These are phyloP conservation scores for Nigrospora oryzae DNA, from an alignment of 2,329 filamentous ascomycete genomes.

Conservation along the genomic window DNA sequence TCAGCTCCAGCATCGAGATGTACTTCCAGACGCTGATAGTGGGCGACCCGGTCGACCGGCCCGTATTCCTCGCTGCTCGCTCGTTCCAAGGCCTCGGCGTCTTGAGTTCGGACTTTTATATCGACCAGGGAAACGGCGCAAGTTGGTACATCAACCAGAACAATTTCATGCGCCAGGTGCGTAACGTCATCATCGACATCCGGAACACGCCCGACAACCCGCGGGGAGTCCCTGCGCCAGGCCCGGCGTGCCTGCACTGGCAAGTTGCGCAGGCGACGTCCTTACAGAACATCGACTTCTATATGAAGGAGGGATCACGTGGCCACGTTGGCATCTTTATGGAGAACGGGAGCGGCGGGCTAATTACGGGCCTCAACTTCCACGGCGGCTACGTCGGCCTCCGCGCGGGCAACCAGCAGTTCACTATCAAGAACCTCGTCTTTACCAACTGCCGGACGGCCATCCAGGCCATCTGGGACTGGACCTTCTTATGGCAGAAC, in stretches of 20 bases:
- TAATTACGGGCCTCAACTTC: conserved; percentile 43
- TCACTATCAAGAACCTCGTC: conserved; percentile 46
- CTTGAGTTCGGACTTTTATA: no score
- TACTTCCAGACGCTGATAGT: no score
- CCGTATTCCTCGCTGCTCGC: no score
- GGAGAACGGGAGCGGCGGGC: conserved; percentile 4
- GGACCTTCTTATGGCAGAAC: no score
- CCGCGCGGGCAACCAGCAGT: conserved; percentile 48
- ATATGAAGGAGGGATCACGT: not conserved
- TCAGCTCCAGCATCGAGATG: no score
- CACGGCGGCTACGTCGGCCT: conserved; percentile 50
- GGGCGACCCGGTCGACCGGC: no score
- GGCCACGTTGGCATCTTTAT: conserved; percentile 4
- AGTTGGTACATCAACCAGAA: conserved; percentile 8
- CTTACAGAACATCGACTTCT: not conserved
- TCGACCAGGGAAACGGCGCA: no score
- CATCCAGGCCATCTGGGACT: conserved; percentile 50
- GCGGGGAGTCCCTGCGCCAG: conserved; percentile 26
- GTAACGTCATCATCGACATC: conserved; percentile 6
- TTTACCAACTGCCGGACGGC: conserved; percentile 42
- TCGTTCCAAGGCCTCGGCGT: no score
- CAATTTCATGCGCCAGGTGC: conserved; percentile 5
- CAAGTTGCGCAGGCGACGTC: not conserved
- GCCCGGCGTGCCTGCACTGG: conserved; percentile 10
- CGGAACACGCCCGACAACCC: not conserved